Conservation (phyloP, 306 rosid genomes). For the Ormosia emarginata region DNA sequence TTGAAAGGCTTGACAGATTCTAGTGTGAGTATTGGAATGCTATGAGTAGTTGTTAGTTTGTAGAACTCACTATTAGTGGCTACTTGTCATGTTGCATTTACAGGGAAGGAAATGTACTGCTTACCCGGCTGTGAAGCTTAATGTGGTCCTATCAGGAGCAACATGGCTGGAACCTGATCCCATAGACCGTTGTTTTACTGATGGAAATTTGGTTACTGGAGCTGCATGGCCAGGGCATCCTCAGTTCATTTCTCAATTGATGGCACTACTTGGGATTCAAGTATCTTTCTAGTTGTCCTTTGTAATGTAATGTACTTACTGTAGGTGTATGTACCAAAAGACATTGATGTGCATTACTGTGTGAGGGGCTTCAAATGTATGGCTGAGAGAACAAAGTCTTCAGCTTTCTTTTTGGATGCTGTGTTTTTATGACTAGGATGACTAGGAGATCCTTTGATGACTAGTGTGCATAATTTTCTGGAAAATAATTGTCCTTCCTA, state of each 20-base stretch:
- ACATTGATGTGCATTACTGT: not conserved
- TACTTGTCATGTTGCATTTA: not conserved
- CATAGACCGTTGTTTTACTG: conserved; percentile 55
- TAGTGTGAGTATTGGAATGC: too few relatives aligned
- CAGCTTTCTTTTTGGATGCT: not conserved
- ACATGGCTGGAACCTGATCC: conserved; percentile 65
- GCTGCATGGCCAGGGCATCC: conserved; percentile 74
- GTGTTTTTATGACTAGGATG: not conserved
- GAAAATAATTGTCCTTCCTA: not conserved
- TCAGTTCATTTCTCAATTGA: conserved; percentile 58
- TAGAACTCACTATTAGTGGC: not conserved
- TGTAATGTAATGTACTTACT: not conserved
- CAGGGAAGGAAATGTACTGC: conserved; percentile 69
- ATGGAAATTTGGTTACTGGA: conserved; percentile 61
- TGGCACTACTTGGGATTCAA: conserved; percentile 45
- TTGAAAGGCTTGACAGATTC: too few relatives aligned
- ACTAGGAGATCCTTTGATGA: not conserved
- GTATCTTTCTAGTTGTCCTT: conserved; percentile 40
- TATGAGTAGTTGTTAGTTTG: too few relatives aligned
- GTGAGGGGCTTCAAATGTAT: not conserved
- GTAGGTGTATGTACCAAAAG: not conserved
- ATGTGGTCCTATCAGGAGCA: conserved; percentile 50
- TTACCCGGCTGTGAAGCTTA: conserved; percentile 57
- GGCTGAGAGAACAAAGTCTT: not conserved
- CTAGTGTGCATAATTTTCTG: not conserved